These are phyloP conservation scores for Exophiala oligosperma DNA, from an alignment of 2,329 filamentous ascomycete species.

Conservation along the genomic window DNA sequence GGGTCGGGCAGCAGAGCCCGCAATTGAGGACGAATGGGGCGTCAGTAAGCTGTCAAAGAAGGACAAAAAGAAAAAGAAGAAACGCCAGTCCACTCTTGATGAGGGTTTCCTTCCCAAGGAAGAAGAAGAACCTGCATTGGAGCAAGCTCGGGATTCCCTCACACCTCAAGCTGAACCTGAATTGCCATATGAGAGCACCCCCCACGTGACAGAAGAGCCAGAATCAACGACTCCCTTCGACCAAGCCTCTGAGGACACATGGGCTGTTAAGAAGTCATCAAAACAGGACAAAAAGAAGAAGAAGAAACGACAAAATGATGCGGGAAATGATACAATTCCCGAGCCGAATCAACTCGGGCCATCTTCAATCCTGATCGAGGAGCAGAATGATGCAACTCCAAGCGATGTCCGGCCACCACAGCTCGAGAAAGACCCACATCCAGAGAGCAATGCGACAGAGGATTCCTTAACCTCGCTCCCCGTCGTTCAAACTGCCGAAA, in stretches of 20 bases:
- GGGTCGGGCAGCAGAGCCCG: background rate
- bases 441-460: too few relatives aligned
- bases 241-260: background rate
- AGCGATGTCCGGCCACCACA: too few relatives aligned
- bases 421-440: too few relatives aligned
- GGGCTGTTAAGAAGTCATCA: background rate
- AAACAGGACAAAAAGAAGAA: slow-evolving; percentile 17
- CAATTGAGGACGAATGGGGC: background rate
- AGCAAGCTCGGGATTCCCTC: too few relatives aligned
- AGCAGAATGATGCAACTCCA: too few relatives aligned
- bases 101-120: background rate
- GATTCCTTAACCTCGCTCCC: too few relatives aligned
- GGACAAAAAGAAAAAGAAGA: slow-evolving; percentile 25
- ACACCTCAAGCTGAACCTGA: too few relatives aligned
- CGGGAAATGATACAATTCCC: background rate
- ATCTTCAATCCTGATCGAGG: background rate
- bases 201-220: too few relatives aligned
- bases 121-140: background rate
- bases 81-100: slow-evolving; percentile 11
- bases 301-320: slow-evolving; percentile 10
- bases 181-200: too few relatives aligned
- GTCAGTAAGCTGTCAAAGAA: slow-evolving; percentile 23
- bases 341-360: background rate
- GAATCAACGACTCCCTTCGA: background rate
- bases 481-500: too few relatives aligned